Evolutionary conservation across 78 protist genomes (phyloP), one percentile per base, ranked within the genome.

Genomic region (Cavenderia fasciculata): DNA sequence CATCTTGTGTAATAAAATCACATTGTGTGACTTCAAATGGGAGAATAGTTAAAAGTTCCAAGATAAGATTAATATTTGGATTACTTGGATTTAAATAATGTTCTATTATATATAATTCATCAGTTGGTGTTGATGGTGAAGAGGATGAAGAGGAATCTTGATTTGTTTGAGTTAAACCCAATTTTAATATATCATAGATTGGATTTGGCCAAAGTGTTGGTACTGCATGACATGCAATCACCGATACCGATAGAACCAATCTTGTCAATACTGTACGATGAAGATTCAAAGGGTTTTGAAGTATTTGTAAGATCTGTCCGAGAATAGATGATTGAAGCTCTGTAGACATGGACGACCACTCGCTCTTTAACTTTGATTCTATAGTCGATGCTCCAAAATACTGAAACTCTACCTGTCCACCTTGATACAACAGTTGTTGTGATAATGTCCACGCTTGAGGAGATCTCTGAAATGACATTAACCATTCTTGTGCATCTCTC

Each of bases 371-470:
- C 70, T 78, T 78, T 41, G 29, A 33, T 56, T 78, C 87, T 3
- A 78, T 78, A 23, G 87, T 78, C 14, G 87, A 78, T 78, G 87
- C 87, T 19, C 87, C 87, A 78, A 78, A 78, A 65, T 78, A 78
- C 51, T 78, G 87, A 29, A 78, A 65, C 47, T 78, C 87, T 38
- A 62, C 57, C 46, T 38, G 23, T 2, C 23, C 16, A 29, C 25
- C 8, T 4, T 69, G 56, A 56, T 56, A 41, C 65, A 78, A 49
- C 23, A 78, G 34, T 19, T 41, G 3, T 23, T 74, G 87, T 25
- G 87, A 44, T 34, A 78, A 51, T 4, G 29, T 11, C 87, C 87
- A 78, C 8, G 62, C 74, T 1, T 61, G 36, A 23, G 25, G n/a
- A 36, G 87, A 78, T 34, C 33, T 65, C 49, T 78, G 87, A 51